Conservation (phyloP, 495 filamentous ascomycete genomes). For the Haplographium delicatum region DNA sequence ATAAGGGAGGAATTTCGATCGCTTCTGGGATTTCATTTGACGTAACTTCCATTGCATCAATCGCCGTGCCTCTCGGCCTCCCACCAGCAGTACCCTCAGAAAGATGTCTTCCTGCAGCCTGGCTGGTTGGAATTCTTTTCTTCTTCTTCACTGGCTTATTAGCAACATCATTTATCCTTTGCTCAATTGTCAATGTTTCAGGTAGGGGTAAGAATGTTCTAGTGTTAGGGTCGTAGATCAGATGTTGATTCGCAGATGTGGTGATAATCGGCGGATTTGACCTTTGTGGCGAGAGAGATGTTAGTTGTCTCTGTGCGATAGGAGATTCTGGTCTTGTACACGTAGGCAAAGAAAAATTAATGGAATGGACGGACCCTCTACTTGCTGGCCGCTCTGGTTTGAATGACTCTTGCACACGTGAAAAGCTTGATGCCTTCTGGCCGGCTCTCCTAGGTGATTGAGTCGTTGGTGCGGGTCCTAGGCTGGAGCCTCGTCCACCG, state of each 20-base stretch:
- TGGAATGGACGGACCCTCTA: constrained; percentile 70
- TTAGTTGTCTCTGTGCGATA: constrained; percentile 21
- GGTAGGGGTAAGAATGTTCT: constrained; percentile 44
- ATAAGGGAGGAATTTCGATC: background rate
- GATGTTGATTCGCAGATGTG: constrained; percentile 26
- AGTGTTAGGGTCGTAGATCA: constrained; percentile 55
- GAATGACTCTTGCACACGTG: constrained; percentile 24
- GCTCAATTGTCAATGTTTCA: constrained; percentile 32
- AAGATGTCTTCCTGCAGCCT: constrained; percentile 41
- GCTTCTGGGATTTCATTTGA: background rate
- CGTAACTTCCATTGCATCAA: constrained; percentile 23
- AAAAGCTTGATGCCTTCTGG: constrained; percentile 17
- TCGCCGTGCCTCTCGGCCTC: constrained; percentile 30
- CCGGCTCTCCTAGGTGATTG: constrained; percentile 15
- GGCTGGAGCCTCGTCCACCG: constrained; percentile 37
- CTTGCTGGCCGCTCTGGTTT: constrained; percentile 50
- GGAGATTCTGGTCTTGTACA: constrained; percentile 35
- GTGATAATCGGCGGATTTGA: constrained; percentile 11
- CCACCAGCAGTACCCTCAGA: constrained; percentile 31
- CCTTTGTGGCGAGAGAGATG: constrained; percentile 23
- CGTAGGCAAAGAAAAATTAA: constrained; percentile 86
- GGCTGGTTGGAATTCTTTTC: constrained; percentile 40
- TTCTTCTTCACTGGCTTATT: constrained; percentile 49
- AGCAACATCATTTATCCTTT: constrained; percentile 38
- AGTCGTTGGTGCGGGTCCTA: constrained; percentile 28